Evolutionary conservation across 768 basidiomycete genomes (phyloP), one percentile per base, ranked within the genome.

Genomic region (Termitomyces eurrhizus): DNA sequence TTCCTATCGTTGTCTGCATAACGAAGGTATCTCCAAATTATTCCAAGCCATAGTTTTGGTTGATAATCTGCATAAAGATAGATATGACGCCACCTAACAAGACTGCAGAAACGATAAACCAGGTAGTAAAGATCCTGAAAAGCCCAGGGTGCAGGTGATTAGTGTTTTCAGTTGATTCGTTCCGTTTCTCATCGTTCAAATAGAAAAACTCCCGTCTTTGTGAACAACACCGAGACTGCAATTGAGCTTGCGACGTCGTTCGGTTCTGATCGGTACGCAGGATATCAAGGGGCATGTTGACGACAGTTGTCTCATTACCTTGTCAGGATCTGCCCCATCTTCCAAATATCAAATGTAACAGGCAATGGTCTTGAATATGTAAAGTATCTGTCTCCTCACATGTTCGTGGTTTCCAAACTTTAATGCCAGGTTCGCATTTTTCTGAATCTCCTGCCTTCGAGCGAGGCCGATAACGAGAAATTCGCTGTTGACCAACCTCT

Each of bases 11-110:
- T 11, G 90, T 95, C 48, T 94, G 93, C 71, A 89, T 98, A 60
- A 98, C 96, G 4, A 98, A 98, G 83, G 93, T 90, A 61, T 50
- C 71, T 49, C 35, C 39, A 4, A 9, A 41, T 13, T 13, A 29
- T 12, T 2, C 7, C 4, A 41, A 8, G 11, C 16, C 12, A 6
- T 13, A 32, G 50, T 46, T 21, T 41, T 59, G 11, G 13, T 35
- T 45, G n/a, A 41, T 46, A 12, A 54, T 50, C 24, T 13, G 56
- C 18, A 26, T 57, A 18, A 51, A 89, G 93, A 91, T 97, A 67
- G 97, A 98, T 71, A 98, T 97, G 96, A 98, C 96, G 0, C 97
- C 97, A 6, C 81, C 89, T 12, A 92, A 96, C 63, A 88, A 95
- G 36, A 82, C 95, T 52, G 86, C 85, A n/a, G 91, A 96, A 72